phyloP scores from a whole-genome alignment of 2,329 filamentous ascomycete species.

The Ceratocystis lukuohia region DNA sequence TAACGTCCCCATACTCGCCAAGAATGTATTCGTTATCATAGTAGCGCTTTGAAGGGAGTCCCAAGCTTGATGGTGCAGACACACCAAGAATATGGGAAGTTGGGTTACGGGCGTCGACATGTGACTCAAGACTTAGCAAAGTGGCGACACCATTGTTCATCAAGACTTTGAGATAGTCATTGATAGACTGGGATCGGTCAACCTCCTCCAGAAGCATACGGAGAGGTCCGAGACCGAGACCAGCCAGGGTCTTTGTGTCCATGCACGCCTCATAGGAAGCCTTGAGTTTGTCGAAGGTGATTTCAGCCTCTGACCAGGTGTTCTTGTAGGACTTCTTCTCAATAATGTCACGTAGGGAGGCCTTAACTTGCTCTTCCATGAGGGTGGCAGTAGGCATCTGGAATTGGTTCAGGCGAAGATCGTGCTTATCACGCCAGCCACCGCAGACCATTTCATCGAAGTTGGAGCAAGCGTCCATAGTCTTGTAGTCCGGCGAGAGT shows the following conservation, averaged over 20 bases:
- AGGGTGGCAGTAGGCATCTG: conserved; percentile 46
- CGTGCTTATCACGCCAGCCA: conserved; percentile 50
- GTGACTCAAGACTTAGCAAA: conserved; percentile 28
- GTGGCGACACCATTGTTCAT: conserved; percentile 32
- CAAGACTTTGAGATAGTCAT: conserved; percentile 35
- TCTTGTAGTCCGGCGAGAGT: conserved; percentile 35
- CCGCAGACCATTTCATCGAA: conserved; percentile 57
- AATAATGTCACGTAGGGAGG: conserved; percentile 47
- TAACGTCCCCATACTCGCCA: conserved; percentile 33
- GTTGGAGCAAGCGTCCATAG: conserved; percentile 53
- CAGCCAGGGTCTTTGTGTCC: conserved; percentile 43
- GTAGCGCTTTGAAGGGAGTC: conserved; percentile 49
- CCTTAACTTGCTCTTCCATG: conserved; percentile 47
- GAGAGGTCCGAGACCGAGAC: conserved; percentile 43
- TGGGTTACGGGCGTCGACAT: conserved; percentile 33
- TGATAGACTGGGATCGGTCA: conserved; percentile 24
- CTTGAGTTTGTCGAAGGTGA: conserved; percentile 53
- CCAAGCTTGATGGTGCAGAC: conserved; percentile 37
- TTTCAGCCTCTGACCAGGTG: conserved; percentile 17
- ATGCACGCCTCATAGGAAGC: conserved; percentile 52
- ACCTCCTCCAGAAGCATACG: conserved; percentile 42
- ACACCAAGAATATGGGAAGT: conserved; percentile 28
- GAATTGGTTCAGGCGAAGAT: conserved; percentile 50
- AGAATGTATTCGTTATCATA: conserved; percentile 43
- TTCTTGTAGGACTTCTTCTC: conserved; percentile 40